phyloP scores from a whole-genome alignment of 169 alveolate species.

The Cryptosporidium bovis region DNA sequence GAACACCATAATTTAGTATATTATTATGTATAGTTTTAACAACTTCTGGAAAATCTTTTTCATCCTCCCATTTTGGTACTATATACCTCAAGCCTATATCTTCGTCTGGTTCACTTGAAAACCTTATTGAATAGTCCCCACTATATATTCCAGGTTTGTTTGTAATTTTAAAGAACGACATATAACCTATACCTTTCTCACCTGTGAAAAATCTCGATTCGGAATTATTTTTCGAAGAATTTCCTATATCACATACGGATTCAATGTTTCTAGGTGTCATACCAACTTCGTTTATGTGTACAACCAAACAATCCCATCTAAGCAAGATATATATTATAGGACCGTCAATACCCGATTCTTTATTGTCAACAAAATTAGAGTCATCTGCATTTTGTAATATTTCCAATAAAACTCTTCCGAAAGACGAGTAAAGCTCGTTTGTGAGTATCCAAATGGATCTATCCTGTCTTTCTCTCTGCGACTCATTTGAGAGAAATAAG shows the following conservation, averaged over 20 bases:
- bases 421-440: conserved; percentile 77
- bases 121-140: conserved; percentile 52
- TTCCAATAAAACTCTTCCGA: conserved; percentile 77
- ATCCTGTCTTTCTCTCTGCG: conserved; percentile 60
- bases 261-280: conserved; percentile 76
- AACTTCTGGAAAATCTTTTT: conserved; percentile 46
- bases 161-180: conserved; percentile 53
- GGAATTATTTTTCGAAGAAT: conserved; percentile 72
- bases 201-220: conserved; percentile 51
- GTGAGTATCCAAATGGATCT: conserved; percentile 67
- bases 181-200: conserved; percentile 69
- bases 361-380: conserved; percentile 50
- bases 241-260: conserved; percentile 79
- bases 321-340: conserved; percentile 75
- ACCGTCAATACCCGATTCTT: not conserved
- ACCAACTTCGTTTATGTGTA: conserved; percentile 78
- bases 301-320: conserved; percentile 74
- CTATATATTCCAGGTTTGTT: conserved; percentile 62
- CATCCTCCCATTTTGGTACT: conserved; percentile 68
- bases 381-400: conserved; percentile 80
- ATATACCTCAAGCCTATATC: conserved; percentile 59
- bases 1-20: conserved; percentile 35
- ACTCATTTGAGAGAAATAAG: conserved; percentile 39
- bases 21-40: conserved; percentile 20
- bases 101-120: conserved; percentile 54